Evolutionary conservation across 495 filamentous ascomycete species (phyloP).

Genomic region (Jackrogersella multiformis): DNA sequence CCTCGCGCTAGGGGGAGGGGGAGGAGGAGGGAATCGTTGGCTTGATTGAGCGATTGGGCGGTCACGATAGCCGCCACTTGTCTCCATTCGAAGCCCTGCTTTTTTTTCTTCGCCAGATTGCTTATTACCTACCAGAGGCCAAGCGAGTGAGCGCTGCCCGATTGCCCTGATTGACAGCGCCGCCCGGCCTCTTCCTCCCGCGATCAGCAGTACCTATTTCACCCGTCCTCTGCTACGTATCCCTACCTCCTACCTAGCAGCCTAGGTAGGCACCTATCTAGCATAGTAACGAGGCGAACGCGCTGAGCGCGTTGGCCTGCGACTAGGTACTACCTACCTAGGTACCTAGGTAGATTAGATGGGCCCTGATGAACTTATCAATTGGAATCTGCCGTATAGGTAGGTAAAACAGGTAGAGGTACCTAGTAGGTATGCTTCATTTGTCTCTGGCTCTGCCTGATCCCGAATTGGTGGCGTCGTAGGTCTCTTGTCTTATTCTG

Average conservation of each 20-base stretch:
- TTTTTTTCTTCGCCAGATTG: conserved; percentile 27
- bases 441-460: not conserved
- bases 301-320: conserved; percentile 19
- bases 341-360: too few species aligned
- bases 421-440: too few species aligned
- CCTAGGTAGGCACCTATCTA: not conserved
- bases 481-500: not conserved
- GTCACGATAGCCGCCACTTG: conserved; percentile 47
- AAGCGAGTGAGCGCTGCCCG: conserved; percentile 28
- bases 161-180: conserved; percentile 29
- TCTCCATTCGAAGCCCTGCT: conserved; percentile 48
- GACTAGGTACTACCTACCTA: not conserved
- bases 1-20: too few species aligned
- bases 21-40: conserved; percentile 27
- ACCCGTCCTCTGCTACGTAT: conserved; percentile 16
- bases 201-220: conserved; percentile 13
- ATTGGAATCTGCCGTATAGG: conserved; percentile 20
- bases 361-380: conserved; percentile 8
- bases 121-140: conserved; percentile 24
- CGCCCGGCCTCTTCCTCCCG: conserved; percentile 14
- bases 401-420: too few species aligned
- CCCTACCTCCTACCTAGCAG: too few species aligned
- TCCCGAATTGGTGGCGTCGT: conserved; percentile 4
- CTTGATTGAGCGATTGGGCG: conserved; percentile 41
- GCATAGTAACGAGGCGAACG: conserved; percentile 32